Base-by-base conservation (phyloP, 2,329 filamentous ascomycete genomes). In the Penicillium sp. region DNA sequence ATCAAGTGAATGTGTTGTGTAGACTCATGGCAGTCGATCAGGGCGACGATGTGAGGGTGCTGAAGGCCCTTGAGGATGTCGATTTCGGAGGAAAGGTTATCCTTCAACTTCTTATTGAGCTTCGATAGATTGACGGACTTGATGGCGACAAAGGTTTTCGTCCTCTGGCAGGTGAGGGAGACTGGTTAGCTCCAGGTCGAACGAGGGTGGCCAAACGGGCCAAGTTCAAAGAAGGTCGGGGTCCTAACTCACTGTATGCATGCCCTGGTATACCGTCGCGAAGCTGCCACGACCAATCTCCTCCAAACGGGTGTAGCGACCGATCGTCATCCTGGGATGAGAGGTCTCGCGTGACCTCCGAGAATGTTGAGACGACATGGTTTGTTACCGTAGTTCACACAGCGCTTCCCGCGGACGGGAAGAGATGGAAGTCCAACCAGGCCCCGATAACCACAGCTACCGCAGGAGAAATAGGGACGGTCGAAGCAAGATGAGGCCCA, bases 221-320 rank as follows among this genome's bases (percentile, higher is more conserved):
- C n/a, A 13, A 26, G 21, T 7, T 20, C 36, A 39, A 39, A 17
- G 23, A 40, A 7, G 15, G 18, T 8, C n/a, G n/a, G 12, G 15
- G n/a, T n/a, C 12, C 9, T 40, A 49, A 76, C 86, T 75, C 77
- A 96, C 91, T 77, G 88, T 88, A 75, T 95, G 90, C 63, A 86
- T 85, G 59, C 90, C 91, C 70, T 89, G 85, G 72, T 94, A 97
- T 61, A 99, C 94, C 62, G 91, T 91, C 60, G 94, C 94, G 79
- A 97, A 99, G 78, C 94, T 97, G 57, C 94, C 94, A 77, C 94
- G 94, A 58, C 94, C 94, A 70, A 97, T 97, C 77, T 97, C 90
- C 63, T 89, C 86, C 63, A 91, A 84, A 66, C 93, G 86, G 65
- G 84, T 83, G 74, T 95, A 97, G 67, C 88, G 85, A 61, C 91